Percentiles rank a stretch among this genome's conserved stretches.
Conservation (phyloP, 345 rosid species). For the Erodium maritimum region DNA sequence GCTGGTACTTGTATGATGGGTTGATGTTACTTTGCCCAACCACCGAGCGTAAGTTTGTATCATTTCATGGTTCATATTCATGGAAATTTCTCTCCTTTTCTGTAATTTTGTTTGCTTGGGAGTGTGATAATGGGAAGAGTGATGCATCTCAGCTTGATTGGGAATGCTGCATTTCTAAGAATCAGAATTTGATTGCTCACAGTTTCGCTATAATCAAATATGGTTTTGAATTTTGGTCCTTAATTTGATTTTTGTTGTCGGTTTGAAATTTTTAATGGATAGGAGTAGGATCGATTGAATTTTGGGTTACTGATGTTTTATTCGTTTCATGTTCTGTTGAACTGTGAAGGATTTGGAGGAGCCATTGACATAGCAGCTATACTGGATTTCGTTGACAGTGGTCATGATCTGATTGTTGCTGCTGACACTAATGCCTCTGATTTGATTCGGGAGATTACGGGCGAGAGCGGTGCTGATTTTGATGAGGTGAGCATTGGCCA, state of each 20-base stretch:
- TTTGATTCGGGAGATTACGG: slow-evolving; percentile 46
- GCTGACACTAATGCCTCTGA: slow-evolving; percentile 58
- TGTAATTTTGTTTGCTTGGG: too few species aligned
- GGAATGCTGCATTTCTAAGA: not conserved
- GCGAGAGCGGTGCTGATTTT: slow-evolving; percentile 66
- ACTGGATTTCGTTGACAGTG: slow-evolving; percentile 63
- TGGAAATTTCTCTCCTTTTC: too few species aligned
- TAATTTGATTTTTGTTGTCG: not conserved
- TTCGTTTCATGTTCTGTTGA: not conserved
- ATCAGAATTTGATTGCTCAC: not conserved
- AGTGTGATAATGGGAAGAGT: too few species aligned
- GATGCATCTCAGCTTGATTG: too few species aligned
- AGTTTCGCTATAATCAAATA: too few species aligned
- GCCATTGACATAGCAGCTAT: slow-evolving; percentile 40
- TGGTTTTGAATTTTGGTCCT: not conserved
- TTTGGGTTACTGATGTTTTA: not conserved
- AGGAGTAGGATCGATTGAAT: not conserved
- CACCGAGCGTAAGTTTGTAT: slow-evolving; percentile 28
- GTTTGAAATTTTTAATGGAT: too few species aligned
- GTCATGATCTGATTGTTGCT: slow-evolving; percentile 55
- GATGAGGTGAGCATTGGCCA: slow-evolving; percentile 37
- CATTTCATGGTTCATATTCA: not conserved
- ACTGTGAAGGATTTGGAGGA: slow-evolving; percentile 50
- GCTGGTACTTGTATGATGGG: slow-evolving; percentile 58
- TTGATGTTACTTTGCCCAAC: slow-evolving; percentile 48